Evolutionary conservation across 192 early-diverging fungal species (phyloP).

Genomic region (Umbelopsis sp.): DNA sequence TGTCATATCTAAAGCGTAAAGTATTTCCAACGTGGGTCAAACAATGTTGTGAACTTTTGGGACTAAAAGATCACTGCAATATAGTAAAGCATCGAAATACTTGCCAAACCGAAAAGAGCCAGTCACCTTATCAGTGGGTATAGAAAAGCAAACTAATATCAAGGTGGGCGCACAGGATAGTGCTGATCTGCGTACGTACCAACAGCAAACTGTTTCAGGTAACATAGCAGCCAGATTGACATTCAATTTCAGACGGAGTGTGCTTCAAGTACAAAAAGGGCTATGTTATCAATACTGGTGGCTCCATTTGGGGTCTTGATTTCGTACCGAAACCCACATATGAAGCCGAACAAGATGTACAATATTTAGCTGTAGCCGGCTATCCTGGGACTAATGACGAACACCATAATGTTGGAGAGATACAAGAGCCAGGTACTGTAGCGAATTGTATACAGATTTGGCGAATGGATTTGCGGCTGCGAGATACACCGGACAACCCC

Average conservation of each 20-base stretch:
- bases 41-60: neutral
- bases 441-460: slow-evolving; percentile 47
- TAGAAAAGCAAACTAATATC: slow-evolving; percentile 1
- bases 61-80: neutral
- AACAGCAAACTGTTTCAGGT: too few relatives aligned
- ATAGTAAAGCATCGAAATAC: neutral
- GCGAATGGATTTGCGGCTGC: slow-evolving; percentile 29
- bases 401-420: slow-evolving; percentile 23
- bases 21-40: neutral
- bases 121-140: neutral
- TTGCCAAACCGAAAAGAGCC: neutral
- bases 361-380: slow-evolving; percentile 44
- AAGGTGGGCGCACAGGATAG: neutral
- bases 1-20: slow-evolving; percentile 1
- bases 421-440: slow-evolving; percentile 1
- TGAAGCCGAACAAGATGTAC: slow-evolving; percentile 22
- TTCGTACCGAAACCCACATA: slow-evolving; percentile 34
- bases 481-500: neutral
- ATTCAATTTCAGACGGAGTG: too few relatives aligned
- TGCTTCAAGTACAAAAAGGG: slow-evolving; percentile 26
- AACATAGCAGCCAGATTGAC: too few relatives aligned
- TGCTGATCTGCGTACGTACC: neutral
- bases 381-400: slow-evolving; percentile 34
- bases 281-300: slow-evolving; percentile 40
- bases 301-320: slow-evolving; percentile 41